Evolutionary conservation across 129 eudicot species (phyloP).

Genomic region (sunflower (Helianthus annuus)): DNA sequence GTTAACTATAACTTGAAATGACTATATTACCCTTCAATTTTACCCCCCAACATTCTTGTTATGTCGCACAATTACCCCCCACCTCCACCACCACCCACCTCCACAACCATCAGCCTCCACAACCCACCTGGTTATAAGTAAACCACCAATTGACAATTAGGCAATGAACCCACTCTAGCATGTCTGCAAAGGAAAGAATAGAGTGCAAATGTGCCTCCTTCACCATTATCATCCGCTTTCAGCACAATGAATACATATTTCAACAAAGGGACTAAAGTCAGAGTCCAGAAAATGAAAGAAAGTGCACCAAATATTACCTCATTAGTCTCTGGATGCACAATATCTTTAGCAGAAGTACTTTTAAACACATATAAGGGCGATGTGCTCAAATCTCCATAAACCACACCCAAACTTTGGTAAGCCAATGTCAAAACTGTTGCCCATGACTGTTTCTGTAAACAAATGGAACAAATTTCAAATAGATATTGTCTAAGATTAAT

Average conservation of each 20-base stretch:
- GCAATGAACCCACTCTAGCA: conserved; percentile 84
- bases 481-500: not conserved
- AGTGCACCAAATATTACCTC: conserved; percentile 70
- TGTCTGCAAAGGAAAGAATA: conserved; percentile 86
- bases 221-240: conserved; percentile 85
- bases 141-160: conserved; percentile 75
- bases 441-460: conserved; percentile 73
- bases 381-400: conserved; percentile 85
- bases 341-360: conserved; percentile 15
- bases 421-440: conserved; percentile 66
- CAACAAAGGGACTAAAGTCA: conserved; percentile 56
- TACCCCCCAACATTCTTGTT: no score
- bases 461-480: conserved; percentile 17
- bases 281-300: conserved; percentile 80
- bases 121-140: no score
- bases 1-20: no score
- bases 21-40: no score
- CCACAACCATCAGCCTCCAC: no score
- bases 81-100: no score
- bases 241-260: conserved; percentile 53
- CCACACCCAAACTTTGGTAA: conserved; percentile 84
- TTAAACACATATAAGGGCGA: conserved; percentile 14
- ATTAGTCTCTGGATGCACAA: conserved; percentile 2
- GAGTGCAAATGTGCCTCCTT: conserved; percentile 90
- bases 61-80: no score